Evolutionary conservation across 768 basidiomycete species (phyloP), one percentile per base, ranked within the genome.

Genomic region (Boletus fagicola): DNA sequence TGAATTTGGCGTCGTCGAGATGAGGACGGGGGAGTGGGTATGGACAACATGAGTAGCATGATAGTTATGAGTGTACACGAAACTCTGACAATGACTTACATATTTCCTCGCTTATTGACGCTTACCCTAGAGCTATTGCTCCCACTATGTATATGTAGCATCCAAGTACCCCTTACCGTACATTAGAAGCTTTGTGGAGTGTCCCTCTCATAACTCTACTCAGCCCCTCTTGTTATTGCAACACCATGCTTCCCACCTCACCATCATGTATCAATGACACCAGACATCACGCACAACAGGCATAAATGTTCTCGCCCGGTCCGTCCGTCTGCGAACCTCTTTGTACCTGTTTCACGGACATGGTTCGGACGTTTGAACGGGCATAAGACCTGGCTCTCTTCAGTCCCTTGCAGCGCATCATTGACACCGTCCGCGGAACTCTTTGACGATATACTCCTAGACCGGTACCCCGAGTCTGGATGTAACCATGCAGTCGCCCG

Each of bases 1-100:
- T 26, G 65, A 67, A 44, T 67, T 66, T 51, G 65, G 65, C 16
- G 43, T 66, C 24, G 31, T 52, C 15, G 54, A 66, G 15, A 1
- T 53, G 18, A 38, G 9, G 26, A 51, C 49, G 26, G 51, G 44
- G 2, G 65, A 57, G 0, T 57, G 46, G 58, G 47, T 26, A 18
- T 61, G 47, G 51, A 8, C 7, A 10, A n/a, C 35, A 31, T 51
- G 45, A 24, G 2, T 10, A 11, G 5, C 42, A 20, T 46, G 51
- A 15, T 5, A n/a, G 16, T 7, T 18, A 36, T 1, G 48, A 35
- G 5, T 24, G 48, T 12, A 10, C 33, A 35, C 28, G 47, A 6
- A 15, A 40, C 12, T 10, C 15, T 18, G 33, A 51, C 38, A 16
- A 28, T 26, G 22, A 39, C 44, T 33, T 51, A 42, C n/a, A 52